Conservation (phyloP, 1,139 yeast genomes). For the Eremothecium coryli region DNA sequence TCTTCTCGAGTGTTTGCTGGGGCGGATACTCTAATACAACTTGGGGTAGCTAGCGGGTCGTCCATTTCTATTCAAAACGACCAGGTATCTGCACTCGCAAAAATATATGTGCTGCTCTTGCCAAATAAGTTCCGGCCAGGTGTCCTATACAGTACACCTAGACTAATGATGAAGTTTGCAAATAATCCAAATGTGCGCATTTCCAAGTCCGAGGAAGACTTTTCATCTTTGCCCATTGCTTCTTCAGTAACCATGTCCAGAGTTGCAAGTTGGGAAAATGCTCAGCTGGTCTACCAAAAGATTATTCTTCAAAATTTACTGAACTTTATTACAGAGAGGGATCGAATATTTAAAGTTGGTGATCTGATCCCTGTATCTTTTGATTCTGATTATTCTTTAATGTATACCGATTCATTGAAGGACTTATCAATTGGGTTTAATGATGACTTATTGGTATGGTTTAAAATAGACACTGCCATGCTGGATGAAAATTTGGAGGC, state of each 20-base stretch:
- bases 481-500: constrained; percentile 27
- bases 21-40: constrained; percentile 11
- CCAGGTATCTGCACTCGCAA: constrained; percentile 11
- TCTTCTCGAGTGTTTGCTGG: constrained; percentile 23
- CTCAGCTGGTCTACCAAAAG: constrained; percentile 61
- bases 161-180: constrained; percentile 18
- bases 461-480: constrained; percentile 42
- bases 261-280: constrained; percentile 36
- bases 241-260: constrained; percentile 21
- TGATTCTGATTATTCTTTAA: constrained; percentile 44
- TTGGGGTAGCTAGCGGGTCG: constrained; percentile 23
- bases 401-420: constrained; percentile 9
- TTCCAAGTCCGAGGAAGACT: constrained; percentile 28
- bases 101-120: constrained; percentile 17
- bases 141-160: constrained; percentile 20
- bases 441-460: constrained; percentile 83
- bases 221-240: constrained; percentile 34
- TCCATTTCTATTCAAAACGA: constrained; percentile 11
- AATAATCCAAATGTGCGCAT: constrained; percentile 13
- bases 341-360: constrained; percentile 49
- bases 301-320: constrained; percentile 57
- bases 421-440: constrained; percentile 36
- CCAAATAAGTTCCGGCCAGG: constrained; percentile 18
- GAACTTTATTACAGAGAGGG: constrained; percentile 47
- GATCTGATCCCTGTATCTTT: constrained; percentile 72